A percentile compares a stretch with the other conserved stretches of the same genome.
Evolutionary conservation across 225 moss, liverwort and hornwort species (phyloP).

Genomic region (Neckera pumila): DNA sequence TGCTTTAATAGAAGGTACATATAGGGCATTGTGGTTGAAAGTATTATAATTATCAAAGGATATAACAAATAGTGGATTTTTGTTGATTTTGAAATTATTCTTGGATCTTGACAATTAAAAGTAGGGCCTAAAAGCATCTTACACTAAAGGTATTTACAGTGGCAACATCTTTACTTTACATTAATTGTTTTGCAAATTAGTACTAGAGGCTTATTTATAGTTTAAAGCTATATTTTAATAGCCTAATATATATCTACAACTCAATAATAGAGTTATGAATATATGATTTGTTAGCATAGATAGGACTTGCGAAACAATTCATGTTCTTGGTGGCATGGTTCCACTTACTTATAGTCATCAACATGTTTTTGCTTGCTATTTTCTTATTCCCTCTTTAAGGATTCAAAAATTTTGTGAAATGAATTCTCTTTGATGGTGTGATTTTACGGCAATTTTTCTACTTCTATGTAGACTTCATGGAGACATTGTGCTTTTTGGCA

Average conservation of each 20-base stretch:
- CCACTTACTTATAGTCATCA: not conserved
- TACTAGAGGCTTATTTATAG: rapidly evolving
- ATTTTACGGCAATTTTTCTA: not conserved
- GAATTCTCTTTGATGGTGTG: rapidly evolving
- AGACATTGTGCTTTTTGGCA: not conserved
- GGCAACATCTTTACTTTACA: not conserved
- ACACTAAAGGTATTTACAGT: not conserved
- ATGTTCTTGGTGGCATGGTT: rapidly evolving
- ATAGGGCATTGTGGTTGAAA: too few relatives aligned
- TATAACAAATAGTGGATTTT: too few relatives aligned
- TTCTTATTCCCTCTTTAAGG: rapidly evolving
- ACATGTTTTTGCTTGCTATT: not conserved
- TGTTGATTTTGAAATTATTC: too few relatives aligned
- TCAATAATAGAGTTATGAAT: not conserved
- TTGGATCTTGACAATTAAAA: not conserved
- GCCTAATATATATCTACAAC: not conserved
- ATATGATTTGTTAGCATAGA: rapidly evolving
- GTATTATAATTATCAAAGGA: too few relatives aligned
- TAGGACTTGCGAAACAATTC: not conserved
- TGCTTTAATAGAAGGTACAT: not conserved
- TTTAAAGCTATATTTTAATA: rapidly evolving
- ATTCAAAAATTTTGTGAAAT: not conserved
- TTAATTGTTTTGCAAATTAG: not conserved
- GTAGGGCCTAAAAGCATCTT: not conserved
- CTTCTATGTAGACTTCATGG: rapidly evolving